Evolutionary conservation across 495 filamentous ascomycete genomes (phyloP).

Genomic region (Aspergillus baeticus): DNA sequence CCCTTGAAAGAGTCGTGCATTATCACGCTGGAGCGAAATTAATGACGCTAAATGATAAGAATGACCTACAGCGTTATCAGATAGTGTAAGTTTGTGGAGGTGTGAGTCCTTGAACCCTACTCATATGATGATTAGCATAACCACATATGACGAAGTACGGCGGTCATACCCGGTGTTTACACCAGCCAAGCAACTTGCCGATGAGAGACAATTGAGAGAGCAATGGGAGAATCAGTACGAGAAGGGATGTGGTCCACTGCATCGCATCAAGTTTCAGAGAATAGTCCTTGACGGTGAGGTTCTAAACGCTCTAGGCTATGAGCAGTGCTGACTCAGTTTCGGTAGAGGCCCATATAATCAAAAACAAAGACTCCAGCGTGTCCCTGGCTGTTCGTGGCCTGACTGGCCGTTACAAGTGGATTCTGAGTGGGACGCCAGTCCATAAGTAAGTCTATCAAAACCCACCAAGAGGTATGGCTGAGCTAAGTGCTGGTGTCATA

Average conservation of each 20-base stretch:
- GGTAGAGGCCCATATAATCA: conserved; percentile 56
- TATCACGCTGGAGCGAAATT: conserved; percentile 14
- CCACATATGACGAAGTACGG: conserved; percentile 55
- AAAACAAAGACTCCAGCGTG: conserved; percentile 49
- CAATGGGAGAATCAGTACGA: conserved; percentile 38
- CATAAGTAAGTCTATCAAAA: conserved; percentile 37
- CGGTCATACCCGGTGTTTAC: conserved; percentile 45
- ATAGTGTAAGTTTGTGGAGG: conserved; percentile 23
- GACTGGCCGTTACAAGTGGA: conserved; percentile 55
- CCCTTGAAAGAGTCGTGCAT: conserved; percentile 16
- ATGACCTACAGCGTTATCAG: conserved; percentile 18
- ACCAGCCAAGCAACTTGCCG: conserved; percentile 23
- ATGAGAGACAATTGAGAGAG: conserved; percentile 24
- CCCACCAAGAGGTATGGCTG: neutral
- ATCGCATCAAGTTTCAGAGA: conserved; percentile 50
- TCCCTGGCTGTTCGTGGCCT: conserved; percentile 55
- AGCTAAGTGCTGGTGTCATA: conserved; percentile 6
- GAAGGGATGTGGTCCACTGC: conserved; percentile 40
- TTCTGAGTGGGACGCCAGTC: conserved; percentile 62
- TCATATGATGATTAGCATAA: conserved; percentile 25
- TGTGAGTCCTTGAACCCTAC: neutral
- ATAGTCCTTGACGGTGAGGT: conserved; percentile 57
- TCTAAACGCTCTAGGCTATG: neutral
- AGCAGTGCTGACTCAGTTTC: neutral
- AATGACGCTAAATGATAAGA: conserved; percentile 10